Base-by-base conservation (phyloP, 257 asterid species). In the Capsicum rhomboideum region DNA sequence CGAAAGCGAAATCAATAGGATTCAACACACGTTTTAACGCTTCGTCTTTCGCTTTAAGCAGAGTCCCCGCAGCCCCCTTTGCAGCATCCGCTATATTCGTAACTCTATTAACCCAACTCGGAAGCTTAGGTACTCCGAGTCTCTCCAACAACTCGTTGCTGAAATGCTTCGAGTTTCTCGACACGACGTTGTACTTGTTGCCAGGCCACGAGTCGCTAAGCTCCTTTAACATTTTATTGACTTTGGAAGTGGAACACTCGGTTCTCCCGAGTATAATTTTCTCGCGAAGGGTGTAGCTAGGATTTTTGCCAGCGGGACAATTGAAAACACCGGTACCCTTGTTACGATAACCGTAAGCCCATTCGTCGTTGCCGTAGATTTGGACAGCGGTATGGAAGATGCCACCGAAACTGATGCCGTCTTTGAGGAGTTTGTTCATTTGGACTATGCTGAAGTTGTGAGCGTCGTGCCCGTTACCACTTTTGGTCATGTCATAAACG, bases 331-430 rank as follows among this genome's bases (percentile, higher is more conserved):
- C 84, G 78, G 59, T 20, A 10, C 84, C 84, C 3, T 63, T 17
- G 2, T 46, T n/a, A 50, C 64, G 40, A 18, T 23, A 26, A 42
- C 84, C 61, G 50, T 82, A 82, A 18, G 77, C 78, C 84, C 84
- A 82, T 63, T 82, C 84, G 6, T 59, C 84, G 56, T 82, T 71
- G 61, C 77, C 84, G 78, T 82, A 61, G 20, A 82, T 18, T 67
- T 82, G 84, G 61, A 82, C 84, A 23, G 78, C 84, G 13, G 75
- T 64, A 34, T 82, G 84, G 56, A 82, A 82, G 61, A 82, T n/a
- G 61, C 84, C 84, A 9, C 84, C 84, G 34, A 82, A 29, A 26
- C 6, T 49, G 29, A 82, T 4, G 13, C 44, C 84, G 18, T 82
- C 63, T 17, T 82, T 82, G 26, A 59, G 40, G 63, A 46, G 61